Base-by-base conservation (phyloP, 768 basidiomycete genomes). In the Hysterangium stoloniferum region DNA sequence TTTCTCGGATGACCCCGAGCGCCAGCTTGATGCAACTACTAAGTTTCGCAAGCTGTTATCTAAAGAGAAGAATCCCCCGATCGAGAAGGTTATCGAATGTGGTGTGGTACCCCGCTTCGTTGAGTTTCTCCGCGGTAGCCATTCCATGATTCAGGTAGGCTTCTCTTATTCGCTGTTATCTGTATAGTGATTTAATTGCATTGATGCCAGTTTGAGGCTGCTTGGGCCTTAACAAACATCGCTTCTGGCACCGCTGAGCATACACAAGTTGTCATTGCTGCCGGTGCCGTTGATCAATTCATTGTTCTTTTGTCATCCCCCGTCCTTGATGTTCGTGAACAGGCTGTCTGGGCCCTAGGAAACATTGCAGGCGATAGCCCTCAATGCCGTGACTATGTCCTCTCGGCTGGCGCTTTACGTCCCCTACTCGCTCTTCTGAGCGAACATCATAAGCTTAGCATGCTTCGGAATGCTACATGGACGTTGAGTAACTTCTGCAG, bases 311-410 rank as follows among this genome's bases (percentile, higher is more conserved):
- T 98, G 35, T 93, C 90, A 7, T 96, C 94, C n/a, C 73, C 82
- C 36, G 92, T 96, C 32, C 76, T 93, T 53, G 96, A 99, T 69
- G 96, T 99, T 54, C 84, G 95, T 54, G 96, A 99, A 70, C 96
- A 99, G 70, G 96, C 96, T 22, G 96, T 99, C 22, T 99, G 95
- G 96, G 96, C 96, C 19, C 77, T 99, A 54, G 96, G 96, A 52
- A 99, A 99, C 71, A 98, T 99, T 57, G 96, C 96, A 47, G 96
- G 96, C 54, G 96, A 99, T 68, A 95, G 92, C 57, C 96, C 96
- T 19, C 82, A 87, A 64, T 99, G 96, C 77, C 74, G 96, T 61
- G 96, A 99, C 65, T 94, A 93, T 60, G 96, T 98, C 46, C 79
- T 99, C 45, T 84, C 90, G 62, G 82, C 89, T 63, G 93, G 93